Percentiles rank a stretch among this genome's conserved stretches.
These are phyloP conservation scores for Pestalotiopsis sp. DNA, from an alignment of 2,329 filamentous ascomycete species.

Conservation along the genomic window DNA sequence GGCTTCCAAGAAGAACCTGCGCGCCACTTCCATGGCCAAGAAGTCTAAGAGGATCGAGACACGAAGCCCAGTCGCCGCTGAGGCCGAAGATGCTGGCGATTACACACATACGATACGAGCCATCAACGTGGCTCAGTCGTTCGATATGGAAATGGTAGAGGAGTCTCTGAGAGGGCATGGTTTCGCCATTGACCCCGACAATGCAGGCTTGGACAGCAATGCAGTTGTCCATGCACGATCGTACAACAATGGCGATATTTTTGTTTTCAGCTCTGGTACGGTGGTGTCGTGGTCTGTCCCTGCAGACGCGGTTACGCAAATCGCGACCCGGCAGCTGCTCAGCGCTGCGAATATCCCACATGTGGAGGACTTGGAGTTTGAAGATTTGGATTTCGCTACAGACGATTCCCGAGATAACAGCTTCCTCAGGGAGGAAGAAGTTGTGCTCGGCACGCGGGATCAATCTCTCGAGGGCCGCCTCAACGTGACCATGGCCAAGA, in stretches of 20 bases:
- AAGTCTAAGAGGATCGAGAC: conserved; percentile 40
- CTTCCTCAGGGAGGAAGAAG: conserved; percentile 82
- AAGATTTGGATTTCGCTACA: conserved; percentile 85
- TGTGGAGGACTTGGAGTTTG: conserved; percentile 72
- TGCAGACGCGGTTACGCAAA: conserved; percentile 67
- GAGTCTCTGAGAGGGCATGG: conserved; percentile 60
- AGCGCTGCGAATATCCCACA: conserved; percentile 78
- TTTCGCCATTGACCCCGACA: conserved; percentile 64
- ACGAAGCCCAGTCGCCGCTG: conserved; percentile 23
- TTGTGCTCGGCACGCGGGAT: conserved; percentile 79
- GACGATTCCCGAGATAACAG: conserved; percentile 74
- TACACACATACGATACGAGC: conserved; percentile 51
- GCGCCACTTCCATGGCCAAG: conserved; percentile 84
- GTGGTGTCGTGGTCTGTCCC: conserved; percentile 91
- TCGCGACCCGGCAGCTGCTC: conserved; percentile 73
- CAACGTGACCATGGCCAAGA: conserved; percentile 79
- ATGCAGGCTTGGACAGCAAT: conserved; percentile 59
- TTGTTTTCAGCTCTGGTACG: conserved; percentile 93
- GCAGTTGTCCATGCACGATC: conserved; percentile 66
- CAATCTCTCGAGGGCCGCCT: conserved; percentile 47
- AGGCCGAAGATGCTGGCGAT: conserved; percentile 35
- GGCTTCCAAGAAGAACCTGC: conserved; percentile 70
- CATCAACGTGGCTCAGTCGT: conserved; percentile 64
- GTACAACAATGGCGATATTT: conserved; percentile 77
- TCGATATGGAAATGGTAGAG: conserved; percentile 63